Conservation (phyloP, 2,329 filamentous ascomycete genomes). For the Talaromyces sp. region DNA sequence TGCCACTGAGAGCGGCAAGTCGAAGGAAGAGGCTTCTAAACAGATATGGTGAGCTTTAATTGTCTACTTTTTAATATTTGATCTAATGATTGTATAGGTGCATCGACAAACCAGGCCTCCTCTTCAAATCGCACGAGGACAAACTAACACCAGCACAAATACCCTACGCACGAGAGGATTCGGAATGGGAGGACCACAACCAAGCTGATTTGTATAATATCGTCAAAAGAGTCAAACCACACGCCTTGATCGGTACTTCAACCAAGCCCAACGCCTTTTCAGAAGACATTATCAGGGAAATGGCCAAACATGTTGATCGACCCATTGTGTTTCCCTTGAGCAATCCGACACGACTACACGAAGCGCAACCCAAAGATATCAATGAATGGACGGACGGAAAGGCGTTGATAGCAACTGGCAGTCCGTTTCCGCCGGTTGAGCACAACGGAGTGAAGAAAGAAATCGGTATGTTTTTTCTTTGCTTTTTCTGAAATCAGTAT, state of each 20-base stretch:
- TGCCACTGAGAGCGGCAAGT: constrained; percentile 59
- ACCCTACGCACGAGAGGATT: constrained; percentile 59
- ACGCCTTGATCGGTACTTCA: constrained; percentile 78
- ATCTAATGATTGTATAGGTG: constrained; percentile 50
- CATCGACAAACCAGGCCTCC: constrained; percentile 73
- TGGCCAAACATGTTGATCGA: constrained; percentile 65
- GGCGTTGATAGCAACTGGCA: constrained; percentile 76
- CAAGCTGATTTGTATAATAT: constrained; percentile 59
- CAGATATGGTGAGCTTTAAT: constrained; percentile 59
- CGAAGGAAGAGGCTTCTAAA: constrained; percentile 66
- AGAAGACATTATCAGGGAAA: constrained; percentile 65
- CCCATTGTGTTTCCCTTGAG: constrained; percentile 79
- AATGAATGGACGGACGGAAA: constrained; percentile 72
- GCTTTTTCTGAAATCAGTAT: too few species aligned
- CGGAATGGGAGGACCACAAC: constrained; percentile 56
- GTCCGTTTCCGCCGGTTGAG: constrained; percentile 70
- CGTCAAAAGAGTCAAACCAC: constrained; percentile 66
- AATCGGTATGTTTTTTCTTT: constrained; percentile 42
- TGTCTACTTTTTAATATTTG: constrained; percentile 34
- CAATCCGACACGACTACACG: constrained; percentile 78
- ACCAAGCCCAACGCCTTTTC: constrained; percentile 74
- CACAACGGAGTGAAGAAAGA: constrained; percentile 52
- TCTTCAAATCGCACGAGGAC: constrained; percentile 59
- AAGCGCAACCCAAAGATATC: constrained; percentile 72
- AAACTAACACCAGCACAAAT: constrained; percentile 63